phyloP scores from a whole-genome alignment of 768 basidiomycete species.

The Suillus paluster region DNA sequence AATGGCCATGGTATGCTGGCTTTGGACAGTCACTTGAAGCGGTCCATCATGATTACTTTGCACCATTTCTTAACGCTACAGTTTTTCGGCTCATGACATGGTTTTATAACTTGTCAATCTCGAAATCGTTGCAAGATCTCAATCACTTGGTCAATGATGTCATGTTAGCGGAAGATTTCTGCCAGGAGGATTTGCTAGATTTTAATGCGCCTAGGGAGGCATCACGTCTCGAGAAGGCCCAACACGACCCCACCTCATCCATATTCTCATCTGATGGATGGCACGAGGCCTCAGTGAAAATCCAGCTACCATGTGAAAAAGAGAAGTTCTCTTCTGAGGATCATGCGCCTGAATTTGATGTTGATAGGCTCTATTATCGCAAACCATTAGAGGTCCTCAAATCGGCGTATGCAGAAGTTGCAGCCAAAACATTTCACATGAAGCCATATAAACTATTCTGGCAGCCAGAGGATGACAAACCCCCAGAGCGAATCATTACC shows the following conservation, averaged over 20 bases:
- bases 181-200: constrained; percentile 1
- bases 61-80: background rate
- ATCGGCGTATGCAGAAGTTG: background rate
- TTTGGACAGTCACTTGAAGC: background rate
- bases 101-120: background rate
- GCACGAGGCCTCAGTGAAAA: background rate
- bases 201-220: constrained; percentile 5
- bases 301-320: background rate
- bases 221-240: background rate
- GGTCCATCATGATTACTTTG: background rate
- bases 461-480: background rate
- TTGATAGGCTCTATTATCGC: background rate
- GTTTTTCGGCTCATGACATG: constrained; percentile 9
- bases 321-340: background rate
- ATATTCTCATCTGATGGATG: background rate
- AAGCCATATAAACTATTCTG: constrained; percentile 8
- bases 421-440: background rate
- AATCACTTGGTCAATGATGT: constrained; percentile 7
- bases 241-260: background rate
- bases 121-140: constrained; percentile 6
- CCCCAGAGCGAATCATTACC: background rate
- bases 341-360: background rate
- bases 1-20: background rate
- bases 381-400: constrained; percentile 8
- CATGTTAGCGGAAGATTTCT: constrained; percentile 9